Percentiles rank a stretch among this genome's conserved stretches.
These are phyloP conservation scores for Ascochyta rabiei DNA, from an alignment of 2,329 filamentous ascomycete genomes.

Conservation along the genomic window DNA sequence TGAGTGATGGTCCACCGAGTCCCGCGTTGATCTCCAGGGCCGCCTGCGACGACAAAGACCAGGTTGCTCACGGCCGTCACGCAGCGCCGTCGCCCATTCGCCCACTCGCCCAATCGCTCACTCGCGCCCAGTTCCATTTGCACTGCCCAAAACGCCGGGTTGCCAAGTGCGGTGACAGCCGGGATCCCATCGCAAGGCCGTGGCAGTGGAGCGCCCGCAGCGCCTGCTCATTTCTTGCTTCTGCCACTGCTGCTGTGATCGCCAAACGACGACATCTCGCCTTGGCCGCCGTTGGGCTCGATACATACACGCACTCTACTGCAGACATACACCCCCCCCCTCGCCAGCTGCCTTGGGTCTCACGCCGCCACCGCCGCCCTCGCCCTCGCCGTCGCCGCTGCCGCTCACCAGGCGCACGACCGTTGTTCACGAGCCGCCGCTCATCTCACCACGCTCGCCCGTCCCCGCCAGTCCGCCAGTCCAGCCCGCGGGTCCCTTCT, in stretches of 20 bases:
- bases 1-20: too few species aligned
- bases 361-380: too few species aligned
- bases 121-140: too few species aligned
- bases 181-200: slow-evolving; percentile 19
- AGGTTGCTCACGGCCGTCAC: slow-evolving; percentile 10
- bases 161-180: slow-evolving; percentile 19
- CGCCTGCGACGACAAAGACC: slow-evolving; percentile 11
- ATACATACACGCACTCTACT: neutral
- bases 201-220: slow-evolving; percentile 17
- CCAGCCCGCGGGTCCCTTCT: slow-evolving; percentile 24
- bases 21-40: slow-evolving; percentile 11
- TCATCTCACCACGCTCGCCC: slow-evolving; percentile 19
- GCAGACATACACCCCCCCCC: neutral
- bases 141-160: slow-evolving; percentile 19
- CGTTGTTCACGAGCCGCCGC: slow-evolving; percentile 15
- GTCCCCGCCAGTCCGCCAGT: slow-evolving; percentile 29
- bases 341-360: neutral
- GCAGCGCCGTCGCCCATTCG: slow-evolving; percentile 7
- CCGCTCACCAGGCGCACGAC: slow-evolving; percentile 19
- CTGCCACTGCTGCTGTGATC: slow-evolving; percentile 2
- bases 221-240: slow-evolving; percentile 23
- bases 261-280: slow-evolving; percentile 16
- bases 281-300: slow-evolving; percentile 10
- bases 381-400: neutral
- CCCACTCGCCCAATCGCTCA: slow-evolving; percentile 4